Percentiles rank a stretch among this genome's conserved stretches.
phyloP scores from a whole-genome alignment of 306 rosid species.

The Vigna reflexopilosa region DNA sequence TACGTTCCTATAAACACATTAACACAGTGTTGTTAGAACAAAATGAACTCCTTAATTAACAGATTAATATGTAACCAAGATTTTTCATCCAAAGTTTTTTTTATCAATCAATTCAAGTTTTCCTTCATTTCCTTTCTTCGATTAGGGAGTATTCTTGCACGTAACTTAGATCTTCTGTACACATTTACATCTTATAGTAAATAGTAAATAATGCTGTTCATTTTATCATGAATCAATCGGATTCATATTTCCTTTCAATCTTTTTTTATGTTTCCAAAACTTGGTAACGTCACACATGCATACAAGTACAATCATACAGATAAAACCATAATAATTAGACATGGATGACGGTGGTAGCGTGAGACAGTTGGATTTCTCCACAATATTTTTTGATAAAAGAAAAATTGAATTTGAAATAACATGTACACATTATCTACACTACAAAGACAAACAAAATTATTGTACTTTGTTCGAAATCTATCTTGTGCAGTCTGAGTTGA shows the following conservation, averaged over 20 bases:
- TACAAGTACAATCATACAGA: constrained; percentile 2
- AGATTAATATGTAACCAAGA: neutral
- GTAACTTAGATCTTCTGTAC: neutral
- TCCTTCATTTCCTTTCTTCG: constrained; percentile 1
- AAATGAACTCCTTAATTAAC: neutral
- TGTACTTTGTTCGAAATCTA: neutral
- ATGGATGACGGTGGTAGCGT: neutral
- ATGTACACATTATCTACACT: neutral
- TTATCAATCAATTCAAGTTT: neutral
- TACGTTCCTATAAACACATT: constrained; percentile 73
- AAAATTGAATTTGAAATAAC: neutral
- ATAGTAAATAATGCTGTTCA: neutral
- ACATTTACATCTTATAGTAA: too few relatives aligned
- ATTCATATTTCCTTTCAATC: constrained; percentile 8
- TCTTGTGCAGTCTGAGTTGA: neutral
- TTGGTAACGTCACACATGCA: neutral
- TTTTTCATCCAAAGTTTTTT: neutral
- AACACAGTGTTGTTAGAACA: constrained; percentile 38
- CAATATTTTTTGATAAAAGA: constrained; percentile 10
- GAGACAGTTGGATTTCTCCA: neutral
- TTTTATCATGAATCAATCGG: neutral
- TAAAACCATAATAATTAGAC: constrained; percentile 4
- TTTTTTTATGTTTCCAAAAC: neutral
- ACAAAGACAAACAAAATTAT: neutral
- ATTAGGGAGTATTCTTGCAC: neutral